Evolutionary conservation across 2,329 filamentous ascomycete genomes (phyloP).

Genomic region (Knoxdaviesia capensis): DNA sequence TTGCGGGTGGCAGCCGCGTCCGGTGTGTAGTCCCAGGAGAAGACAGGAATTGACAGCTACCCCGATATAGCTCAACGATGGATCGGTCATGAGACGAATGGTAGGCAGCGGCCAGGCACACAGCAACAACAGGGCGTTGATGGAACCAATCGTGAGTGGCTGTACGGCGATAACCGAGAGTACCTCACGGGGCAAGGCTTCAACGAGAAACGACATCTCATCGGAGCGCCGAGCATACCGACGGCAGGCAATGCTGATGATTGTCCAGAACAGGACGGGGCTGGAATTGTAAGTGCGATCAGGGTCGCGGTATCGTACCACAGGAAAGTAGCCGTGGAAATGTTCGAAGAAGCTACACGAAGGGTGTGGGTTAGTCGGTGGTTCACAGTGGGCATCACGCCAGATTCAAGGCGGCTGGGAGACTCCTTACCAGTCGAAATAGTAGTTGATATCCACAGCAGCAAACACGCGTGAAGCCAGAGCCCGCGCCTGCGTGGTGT

Average conservation of each 20-base stretch:
- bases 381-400: too few species aligned
- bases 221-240: constrained; percentile 23
- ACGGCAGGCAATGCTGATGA: constrained; percentile 27
- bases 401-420: neutral
- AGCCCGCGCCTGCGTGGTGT: neutral
- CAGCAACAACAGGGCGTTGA: constrained; percentile 30
- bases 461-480: constrained; percentile 26
- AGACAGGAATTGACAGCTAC: constrained; percentile 26
- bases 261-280: constrained; percentile 32
- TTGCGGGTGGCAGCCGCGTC: constrained; percentile 27
- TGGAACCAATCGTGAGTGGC: constrained; percentile 23
- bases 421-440: constrained; percentile 27
- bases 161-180: constrained; percentile 21
- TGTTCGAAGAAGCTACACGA: constrained; percentile 25
- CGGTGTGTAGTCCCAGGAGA: constrained; percentile 29
- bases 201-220: constrained; percentile 22
- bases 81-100: constrained; percentile 29
- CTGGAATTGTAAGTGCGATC: constrained; percentile 27
- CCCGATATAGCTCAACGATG: constrained; percentile 24
- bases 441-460: constrained; percentile 32
- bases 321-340: constrained; percentile 31
- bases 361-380: neutral
- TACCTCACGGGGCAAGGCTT: constrained; percentile 24
- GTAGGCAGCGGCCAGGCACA: constrained; percentile 30
- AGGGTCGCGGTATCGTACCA: constrained; percentile 26